phyloP scores from a whole-genome alignment of 371 early-diverging fungal species.

The Conidiobolus incongruus region DNA sequence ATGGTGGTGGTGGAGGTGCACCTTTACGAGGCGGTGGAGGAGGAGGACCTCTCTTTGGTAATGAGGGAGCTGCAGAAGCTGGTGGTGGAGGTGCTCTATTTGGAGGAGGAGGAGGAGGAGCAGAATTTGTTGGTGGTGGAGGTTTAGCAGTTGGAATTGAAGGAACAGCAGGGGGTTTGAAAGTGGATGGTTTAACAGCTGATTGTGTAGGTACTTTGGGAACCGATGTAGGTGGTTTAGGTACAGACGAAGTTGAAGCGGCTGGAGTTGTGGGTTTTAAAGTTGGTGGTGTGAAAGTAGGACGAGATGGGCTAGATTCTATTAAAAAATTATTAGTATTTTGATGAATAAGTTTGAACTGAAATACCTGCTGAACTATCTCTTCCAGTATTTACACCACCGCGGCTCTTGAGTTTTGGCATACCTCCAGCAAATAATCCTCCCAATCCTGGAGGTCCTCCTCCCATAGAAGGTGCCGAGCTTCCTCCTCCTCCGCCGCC shows the following conservation, averaged over 20 bases:
- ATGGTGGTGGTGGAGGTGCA: not conserved
- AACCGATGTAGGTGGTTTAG: conserved; percentile 10
- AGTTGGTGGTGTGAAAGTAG: not conserved
- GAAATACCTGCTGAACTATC: conserved; percentile 12
- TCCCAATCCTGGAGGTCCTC: conserved; percentile 15
- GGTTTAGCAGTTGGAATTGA: not conserved
- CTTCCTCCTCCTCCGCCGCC: conserved; percentile 4
- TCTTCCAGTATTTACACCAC: conserved; percentile 14
- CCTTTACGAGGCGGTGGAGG: conserved; percentile 3
- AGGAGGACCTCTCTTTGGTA: not conserved
- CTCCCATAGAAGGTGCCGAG: not conserved
- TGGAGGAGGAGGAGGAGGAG: not conserved
- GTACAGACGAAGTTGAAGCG: conserved; percentile 9
- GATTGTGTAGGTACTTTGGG: conserved; percentile 7
- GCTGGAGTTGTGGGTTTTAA: not conserved
- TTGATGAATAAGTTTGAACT: conserved; percentile 18
- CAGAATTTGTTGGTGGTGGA: not conserved
- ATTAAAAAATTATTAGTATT: conserved; percentile 14
- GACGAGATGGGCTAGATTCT: conserved; percentile 19
- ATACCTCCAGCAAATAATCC: conserved; percentile 41
- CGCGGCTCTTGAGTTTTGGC: conserved; percentile 29
- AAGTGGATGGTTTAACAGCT: not conserved
- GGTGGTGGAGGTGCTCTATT: not conserved
- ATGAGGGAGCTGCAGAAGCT: not conserved
- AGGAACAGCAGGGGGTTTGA: not conserved